Evolutionary conservation across 163 green algal species (phyloP).

Genomic region (Chloroidium sp.): DNA sequence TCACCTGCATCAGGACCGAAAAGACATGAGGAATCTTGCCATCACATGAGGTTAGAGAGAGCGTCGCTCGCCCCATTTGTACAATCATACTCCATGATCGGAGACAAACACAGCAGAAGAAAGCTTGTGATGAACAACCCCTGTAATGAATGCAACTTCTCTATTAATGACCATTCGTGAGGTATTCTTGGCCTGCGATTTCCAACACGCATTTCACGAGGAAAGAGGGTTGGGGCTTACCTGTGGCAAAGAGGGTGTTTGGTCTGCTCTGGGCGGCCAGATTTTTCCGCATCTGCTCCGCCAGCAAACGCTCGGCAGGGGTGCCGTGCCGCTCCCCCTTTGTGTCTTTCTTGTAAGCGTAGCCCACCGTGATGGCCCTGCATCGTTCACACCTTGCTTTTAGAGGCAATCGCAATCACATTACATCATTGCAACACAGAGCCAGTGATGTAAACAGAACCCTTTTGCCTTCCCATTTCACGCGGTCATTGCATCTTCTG

Average conservation of each 20-base stretch:
- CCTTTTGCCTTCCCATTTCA: too few relatives aligned
- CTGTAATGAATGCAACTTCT: too few relatives aligned
- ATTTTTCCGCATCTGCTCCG: slow-evolving; percentile 64
- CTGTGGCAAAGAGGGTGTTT: slow-evolving; percentile 48
- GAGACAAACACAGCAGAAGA: too few relatives aligned
- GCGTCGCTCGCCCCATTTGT: too few relatives aligned
- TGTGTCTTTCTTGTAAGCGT: slow-evolving; percentile 96
- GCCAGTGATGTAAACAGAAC: not conserved
- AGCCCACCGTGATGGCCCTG: slow-evolving; percentile 84
- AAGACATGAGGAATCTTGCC: too few relatives aligned
- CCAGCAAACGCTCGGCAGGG: slow-evolving; percentile 82
- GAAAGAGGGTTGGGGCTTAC: not conserved
- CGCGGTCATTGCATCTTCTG: too few relatives aligned
- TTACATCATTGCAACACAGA: not conserved
- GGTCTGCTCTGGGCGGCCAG: slow-evolving; percentile 34
- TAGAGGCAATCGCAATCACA: too few relatives aligned
- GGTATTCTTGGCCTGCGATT: not conserved
- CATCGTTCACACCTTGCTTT: not conserved
- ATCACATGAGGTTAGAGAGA: too few relatives aligned
- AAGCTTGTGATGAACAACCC: too few relatives aligned
- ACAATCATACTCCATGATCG: too few relatives aligned
- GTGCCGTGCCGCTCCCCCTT: slow-evolving; percentile 90
- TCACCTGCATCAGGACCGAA: too few relatives aligned
- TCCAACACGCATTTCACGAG: not conserved
- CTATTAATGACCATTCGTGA: too few relatives aligned